phyloP scores from a whole-genome alignment of 2,329 filamentous ascomycete genomes.

The Xylariaceae sp. region DNA sequence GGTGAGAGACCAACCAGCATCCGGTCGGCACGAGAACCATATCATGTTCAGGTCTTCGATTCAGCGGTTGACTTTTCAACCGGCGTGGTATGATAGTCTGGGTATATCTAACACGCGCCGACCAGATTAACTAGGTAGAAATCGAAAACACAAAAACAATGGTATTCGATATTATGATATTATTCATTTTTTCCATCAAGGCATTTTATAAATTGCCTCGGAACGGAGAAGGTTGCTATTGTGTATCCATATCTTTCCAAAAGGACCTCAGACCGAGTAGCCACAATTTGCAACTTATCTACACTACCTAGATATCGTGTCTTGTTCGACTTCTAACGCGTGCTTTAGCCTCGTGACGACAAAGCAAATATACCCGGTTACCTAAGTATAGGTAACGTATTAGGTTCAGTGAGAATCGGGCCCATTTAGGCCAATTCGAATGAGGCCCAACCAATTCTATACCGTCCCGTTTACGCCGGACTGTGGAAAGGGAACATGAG shows the following conservation, averaged over 20 bases:
- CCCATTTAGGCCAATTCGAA: background rate
- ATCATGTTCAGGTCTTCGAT: too few species aligned
- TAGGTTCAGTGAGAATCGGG: background rate
- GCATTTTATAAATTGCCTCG: background rate
- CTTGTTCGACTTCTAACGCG: background rate
- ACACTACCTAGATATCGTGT: background rate
- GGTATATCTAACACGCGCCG: background rate
- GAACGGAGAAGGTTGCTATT: background rate
- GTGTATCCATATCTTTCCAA: background rate
- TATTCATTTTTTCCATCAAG: background rate
- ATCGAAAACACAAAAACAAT: background rate
- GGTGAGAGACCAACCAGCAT: too few species aligned
- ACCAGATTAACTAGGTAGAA: background rate
- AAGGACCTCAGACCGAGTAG: background rate
- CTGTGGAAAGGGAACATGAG: slow-evolving; percentile 5
- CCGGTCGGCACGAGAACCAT: too few species aligned
- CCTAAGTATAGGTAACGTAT: too few species aligned
- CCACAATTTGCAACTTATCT: background rate
- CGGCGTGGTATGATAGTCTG: background rate
- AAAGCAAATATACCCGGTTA: background rate
- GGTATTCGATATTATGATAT: background rate
- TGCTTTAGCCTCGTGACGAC: background rate
- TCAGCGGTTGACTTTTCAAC: too few species aligned
- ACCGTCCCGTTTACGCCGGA: slow-evolving; percentile 9
- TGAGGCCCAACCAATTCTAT: slow-evolving; percentile 2